phyloP scores from a whole-genome alignment of 768 basidiomycete species.

The Termitomyces sp. region DNA sequence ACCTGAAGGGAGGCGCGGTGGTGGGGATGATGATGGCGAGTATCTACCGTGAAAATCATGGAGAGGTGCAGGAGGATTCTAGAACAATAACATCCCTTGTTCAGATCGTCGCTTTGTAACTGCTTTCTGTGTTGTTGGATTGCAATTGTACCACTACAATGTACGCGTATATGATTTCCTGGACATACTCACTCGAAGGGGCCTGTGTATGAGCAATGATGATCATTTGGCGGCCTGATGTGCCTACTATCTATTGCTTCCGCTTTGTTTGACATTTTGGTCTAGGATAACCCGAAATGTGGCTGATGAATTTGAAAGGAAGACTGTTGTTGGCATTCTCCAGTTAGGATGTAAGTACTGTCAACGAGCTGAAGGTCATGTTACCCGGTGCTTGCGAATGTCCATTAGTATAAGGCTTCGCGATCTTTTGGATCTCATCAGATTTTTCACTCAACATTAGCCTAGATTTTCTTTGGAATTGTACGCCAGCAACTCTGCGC shows the following conservation, averaged over 20 bases:
- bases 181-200: not conserved
- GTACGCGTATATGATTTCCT: not conserved
- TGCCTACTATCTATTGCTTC: not conserved
- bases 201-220: not conserved
- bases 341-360: not conserved
- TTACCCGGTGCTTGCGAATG: too few relatives aligned
- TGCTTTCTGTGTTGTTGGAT: not conserved
- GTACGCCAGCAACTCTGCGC: not conserved
- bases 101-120: not conserved
- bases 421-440: too few relatives aligned
- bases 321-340: not conserved
- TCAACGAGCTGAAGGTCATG: too few relatives aligned
- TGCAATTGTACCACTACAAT: slow-evolving; percentile 4
- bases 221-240: not conserved
- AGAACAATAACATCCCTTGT: not conserved
- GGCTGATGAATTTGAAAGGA: not conserved
- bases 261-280: not conserved
- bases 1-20: not conserved
- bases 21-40: not conserved
- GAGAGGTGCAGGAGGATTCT: not conserved
- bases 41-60: slow-evolving; percentile 6
- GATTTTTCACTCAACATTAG: not conserved
- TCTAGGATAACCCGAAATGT: not conserved
- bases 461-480: not conserved
- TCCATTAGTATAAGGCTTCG: too few relatives aligned